phyloP scores from a whole-genome alignment of 2,329 filamentous ascomycete genomes.

The Hawksworthiomyces lignivorus region DNA sequence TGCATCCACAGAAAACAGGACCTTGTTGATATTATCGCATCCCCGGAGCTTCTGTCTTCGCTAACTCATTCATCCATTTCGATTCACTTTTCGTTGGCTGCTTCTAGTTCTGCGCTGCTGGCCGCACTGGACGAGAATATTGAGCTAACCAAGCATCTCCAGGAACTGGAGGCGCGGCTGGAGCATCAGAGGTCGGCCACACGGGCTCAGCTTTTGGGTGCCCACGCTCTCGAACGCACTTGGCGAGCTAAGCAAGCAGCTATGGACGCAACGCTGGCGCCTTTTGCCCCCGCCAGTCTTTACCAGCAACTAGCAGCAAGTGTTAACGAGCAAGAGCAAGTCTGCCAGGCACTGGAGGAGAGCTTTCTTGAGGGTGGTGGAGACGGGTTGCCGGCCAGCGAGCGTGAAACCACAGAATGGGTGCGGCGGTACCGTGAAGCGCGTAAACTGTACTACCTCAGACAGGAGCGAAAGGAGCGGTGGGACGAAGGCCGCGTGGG shows the following conservation, averaged over 20 bases:
- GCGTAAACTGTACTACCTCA: slow-evolving; percentile 67
- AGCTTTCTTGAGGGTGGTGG: slow-evolving; percentile 66
- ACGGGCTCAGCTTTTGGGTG: slow-evolving; percentile 72
- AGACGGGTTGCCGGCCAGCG: slow-evolving; percentile 56
- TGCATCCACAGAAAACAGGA: slow-evolving; percentile 59
- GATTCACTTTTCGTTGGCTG: slow-evolving; percentile 62
- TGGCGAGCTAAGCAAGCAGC: slow-evolving; percentile 84
- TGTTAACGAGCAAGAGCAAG: slow-evolving; percentile 71
- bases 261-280: slow-evolving; percentile 76
- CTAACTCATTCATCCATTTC: slow-evolving; percentile 60
- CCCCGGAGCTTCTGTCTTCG: slow-evolving; percentile 61
- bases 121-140: slow-evolving; percentile 64
- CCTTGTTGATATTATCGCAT: slow-evolving; percentile 60
- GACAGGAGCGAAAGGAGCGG: slow-evolving; percentile 79
- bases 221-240: slow-evolving; percentile 83
- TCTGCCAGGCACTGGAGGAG: slow-evolving; percentile 81
- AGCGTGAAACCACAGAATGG: slow-evolving; percentile 82
- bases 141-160: slow-evolving; percentile 56
- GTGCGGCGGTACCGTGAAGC: slow-evolving; percentile 73
- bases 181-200: slow-evolving; percentile 58
- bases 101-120: slow-evolving; percentile 57
- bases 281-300: slow-evolving; percentile 78
- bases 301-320: slow-evolving; percentile 74
- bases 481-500: slow-evolving; percentile 96
- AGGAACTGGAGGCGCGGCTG: slow-evolving; percentile 50